phyloP scores from a whole-genome alignment of 1,139 yeast species.

The Kodamaea sp. region DNA sequence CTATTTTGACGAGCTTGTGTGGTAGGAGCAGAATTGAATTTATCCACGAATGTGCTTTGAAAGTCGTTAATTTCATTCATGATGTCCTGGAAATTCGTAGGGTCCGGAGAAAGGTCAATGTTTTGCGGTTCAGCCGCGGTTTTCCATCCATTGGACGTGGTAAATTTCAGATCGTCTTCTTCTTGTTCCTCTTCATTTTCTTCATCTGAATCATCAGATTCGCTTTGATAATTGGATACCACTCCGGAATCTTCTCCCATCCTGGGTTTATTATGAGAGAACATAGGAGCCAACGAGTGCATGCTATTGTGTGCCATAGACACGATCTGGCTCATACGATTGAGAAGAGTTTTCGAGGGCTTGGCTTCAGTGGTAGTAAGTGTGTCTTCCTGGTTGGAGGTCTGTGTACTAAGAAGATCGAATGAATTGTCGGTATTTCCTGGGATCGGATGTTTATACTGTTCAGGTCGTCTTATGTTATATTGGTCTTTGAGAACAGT shows the following conservation, averaged over 20 bases:
- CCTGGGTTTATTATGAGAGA: constrained; percentile 2
- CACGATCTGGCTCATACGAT: constrained; percentile 10
- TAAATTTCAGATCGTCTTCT: too few species aligned
- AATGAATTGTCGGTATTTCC: constrained; percentile 28
- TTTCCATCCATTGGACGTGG: not conserved
- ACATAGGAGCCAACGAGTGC: constrained; percentile 20
- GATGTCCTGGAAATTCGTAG: constrained; percentile 19
- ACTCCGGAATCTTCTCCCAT: too few species aligned
- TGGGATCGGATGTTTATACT: constrained; percentile 2
- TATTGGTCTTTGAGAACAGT: constrained; percentile 33
- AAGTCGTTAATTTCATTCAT: constrained; percentile 35
- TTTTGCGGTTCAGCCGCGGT: constrained; percentile 1
- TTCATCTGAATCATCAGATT: constrained; percentile 30
- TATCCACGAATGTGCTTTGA: constrained; percentile 33
- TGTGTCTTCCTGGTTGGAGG: not conserved
- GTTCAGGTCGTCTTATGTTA: constrained; percentile 26
- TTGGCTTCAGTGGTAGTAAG: not conserved
- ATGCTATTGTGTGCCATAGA: constrained; percentile 20
- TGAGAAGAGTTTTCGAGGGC: constrained; percentile 1
- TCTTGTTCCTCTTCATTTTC: too few species aligned
- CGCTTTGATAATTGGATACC: constrained; percentile 25
- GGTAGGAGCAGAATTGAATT: constrained; percentile 11
- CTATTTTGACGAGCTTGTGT: constrained; percentile 21
- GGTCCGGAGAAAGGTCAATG: constrained; percentile 5
- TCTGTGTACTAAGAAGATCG: constrained; percentile 14